Evolutionary conservation across 441 rosid genomes (phyloP), one percentile per base, ranked within the genome.

Genomic region (Viola pubescens): DNA sequence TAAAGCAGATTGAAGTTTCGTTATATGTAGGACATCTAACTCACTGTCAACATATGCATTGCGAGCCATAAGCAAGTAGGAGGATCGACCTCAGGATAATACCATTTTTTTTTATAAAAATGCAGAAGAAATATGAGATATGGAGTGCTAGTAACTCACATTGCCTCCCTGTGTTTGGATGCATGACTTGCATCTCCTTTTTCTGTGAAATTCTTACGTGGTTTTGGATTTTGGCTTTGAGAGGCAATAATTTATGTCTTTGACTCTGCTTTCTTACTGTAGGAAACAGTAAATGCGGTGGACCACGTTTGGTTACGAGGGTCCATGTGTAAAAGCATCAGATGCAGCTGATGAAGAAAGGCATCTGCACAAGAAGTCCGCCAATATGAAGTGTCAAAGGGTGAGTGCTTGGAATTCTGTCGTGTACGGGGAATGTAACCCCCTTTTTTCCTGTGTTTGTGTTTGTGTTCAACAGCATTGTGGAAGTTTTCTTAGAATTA

Each of bases 301-400:
- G 14, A 38, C 16, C 61, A 13, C 58, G 53, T 52, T 47, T 59
- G 63, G 62, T 43, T 61, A 59, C 56, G 53, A 58, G 62, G 67
- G 37, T 56, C 52, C 56, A 47, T 58, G 64, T 13, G 63, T 61
- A 60, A 65, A 55, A 69, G 42, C 49, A 43, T 41, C 60, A 58
- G 55, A 70, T 73, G 75, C 69, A 48, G 74, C 79, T 75, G 77
- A 77, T 40, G 59, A 5, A 54, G 64, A 60, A 58, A 56, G 67
- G 0, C 69, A 66, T 54, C 38, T 57, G 62, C 68, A 58, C 19
- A 68, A 78, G 56, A 68, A 75, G 57, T 57, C 58, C 62, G 37
- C 63, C 61, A 75, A 60, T 37, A 58, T 62, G 52, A 83, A 75
- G 56, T 64, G 68, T 54, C 70, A 74, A 55, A 79, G 47, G 76